These are phyloP conservation scores for Dioscorea dumetorum DNA, from an alignment of 106 monocot species.

Conservation along the genomic window DNA sequence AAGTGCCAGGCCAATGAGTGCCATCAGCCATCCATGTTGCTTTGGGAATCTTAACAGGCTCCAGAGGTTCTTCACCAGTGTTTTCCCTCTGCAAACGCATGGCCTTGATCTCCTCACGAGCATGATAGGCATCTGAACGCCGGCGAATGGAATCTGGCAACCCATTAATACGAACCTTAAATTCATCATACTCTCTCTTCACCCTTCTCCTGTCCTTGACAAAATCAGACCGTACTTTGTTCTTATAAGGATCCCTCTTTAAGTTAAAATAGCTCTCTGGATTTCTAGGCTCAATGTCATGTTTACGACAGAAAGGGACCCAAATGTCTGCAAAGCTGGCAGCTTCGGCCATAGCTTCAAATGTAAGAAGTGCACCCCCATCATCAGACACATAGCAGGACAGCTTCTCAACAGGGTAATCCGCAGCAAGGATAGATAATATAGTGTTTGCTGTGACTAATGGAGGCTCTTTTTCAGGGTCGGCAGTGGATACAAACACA, in stretches of 20 bases:
- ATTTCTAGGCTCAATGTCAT: conserved; percentile 75
- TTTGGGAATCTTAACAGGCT: conserved; percentile 64
- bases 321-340: conserved; percentile 77
- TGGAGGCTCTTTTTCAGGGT: conserved; percentile 87
- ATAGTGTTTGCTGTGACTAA: conserved; percentile 88
- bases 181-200: conserved; percentile 95
- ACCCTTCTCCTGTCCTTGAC: conserved; percentile 71
- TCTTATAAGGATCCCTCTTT: conserved; percentile 76
- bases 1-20: conserved; percentile 90
- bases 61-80: conserved; percentile 33
- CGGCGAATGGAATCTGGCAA: conserved; percentile 77
- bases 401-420: conserved; percentile 94
- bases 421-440: conserved; percentile 80
- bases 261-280: conserved; percentile 79
- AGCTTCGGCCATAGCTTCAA: conserved; percentile 87
- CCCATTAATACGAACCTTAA: conserved; percentile 81
- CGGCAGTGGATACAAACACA: conserved; percentile 87
- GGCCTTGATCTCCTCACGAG: conserved; percentile 81
- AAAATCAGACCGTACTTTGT: conserved; percentile 72
- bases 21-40: conserved; percentile 98
- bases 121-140: conserved; percentile 77
- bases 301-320: conserved; percentile 94
- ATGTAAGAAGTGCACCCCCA: conserved; percentile 87
- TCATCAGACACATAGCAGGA: conserved; percentile 89
- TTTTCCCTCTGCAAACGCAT: conserved; percentile 59